Evolutionary conservation across 106 monocot species (phyloP), one percentile per base, ranked within the genome.

Genomic region (Dendrobium chrysotoxum): DNA sequence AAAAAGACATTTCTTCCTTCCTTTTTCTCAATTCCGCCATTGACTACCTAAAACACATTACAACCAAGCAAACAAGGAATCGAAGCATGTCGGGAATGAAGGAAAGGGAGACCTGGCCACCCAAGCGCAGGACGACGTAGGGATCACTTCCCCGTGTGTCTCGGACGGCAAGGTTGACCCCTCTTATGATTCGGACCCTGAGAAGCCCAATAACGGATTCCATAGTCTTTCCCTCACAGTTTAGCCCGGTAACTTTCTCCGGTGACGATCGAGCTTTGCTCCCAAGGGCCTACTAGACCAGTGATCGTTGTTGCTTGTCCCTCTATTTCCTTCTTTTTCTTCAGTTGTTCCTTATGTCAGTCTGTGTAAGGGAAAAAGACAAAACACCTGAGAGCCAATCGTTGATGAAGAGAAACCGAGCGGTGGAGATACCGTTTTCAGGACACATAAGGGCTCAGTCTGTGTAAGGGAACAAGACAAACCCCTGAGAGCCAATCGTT

Each of bases 151-250:
- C 75, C 4, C 20, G 21, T 16, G 80, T 16, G 61, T 91, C 91
- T 21, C 88, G 76, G 71, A 79, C 31, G 65, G 65, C 88, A n/a
- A 91, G 86, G 80, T 91, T 81, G 42, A 86, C 55, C 8, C 88
- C 91, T 85, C 77, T 71, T 30, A 88, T 41, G 28, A 86, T 86
- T 74, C 77, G 77, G 30, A 91, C 82, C 66, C 54, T 84, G 81
- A 91, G 75, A 50, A 83, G 50, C 2, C 88, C 91, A 11, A 85
- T 38, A 10, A 84, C 5, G 12, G 79, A 18, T 17, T 81, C 75
- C 87, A 79, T 79, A 53, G 44, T 21, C 23, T 45, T 55, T 46
- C 13, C 40, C 13, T 31, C 35, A 13, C 70, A 35, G 31, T 2
- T 31, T 30, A 64, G 26, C 13, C n/a, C 8, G n/a, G 25, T 10